Percentiles rank a stretch among this genome's conserved stretches.
These are phyloP conservation scores for Russula dissimulans DNA, from an alignment of 768 basidiomycete genomes.

Conservation along the genomic window DNA sequence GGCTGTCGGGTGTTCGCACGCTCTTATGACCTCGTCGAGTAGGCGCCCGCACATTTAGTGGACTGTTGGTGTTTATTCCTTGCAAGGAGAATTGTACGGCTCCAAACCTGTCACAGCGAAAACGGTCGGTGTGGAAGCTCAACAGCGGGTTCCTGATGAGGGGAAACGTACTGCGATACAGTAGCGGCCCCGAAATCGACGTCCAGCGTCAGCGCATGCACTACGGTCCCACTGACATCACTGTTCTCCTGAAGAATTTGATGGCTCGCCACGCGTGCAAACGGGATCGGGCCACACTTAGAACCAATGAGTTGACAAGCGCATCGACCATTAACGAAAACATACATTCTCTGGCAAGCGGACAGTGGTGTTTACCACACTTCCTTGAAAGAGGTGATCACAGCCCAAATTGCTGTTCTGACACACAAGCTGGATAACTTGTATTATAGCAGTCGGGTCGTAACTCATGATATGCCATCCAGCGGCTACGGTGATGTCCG, in stretches of 20 bases:
- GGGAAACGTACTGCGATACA: neutral
- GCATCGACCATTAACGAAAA: neutral
- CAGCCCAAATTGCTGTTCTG: neutral
- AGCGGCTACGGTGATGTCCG: slow-evolving; percentile 7
- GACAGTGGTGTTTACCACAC: slow-evolving; percentile 17
- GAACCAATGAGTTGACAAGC: neutral
- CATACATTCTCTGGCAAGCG: slow-evolving; percentile 15
- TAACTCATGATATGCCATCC: slow-evolving; percentile 8
- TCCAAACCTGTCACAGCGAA: neutral
- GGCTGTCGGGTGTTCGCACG: neutral
- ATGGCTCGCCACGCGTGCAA: neutral
- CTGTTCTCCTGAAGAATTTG: neutral
- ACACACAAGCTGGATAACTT: slow-evolving; percentile 6
- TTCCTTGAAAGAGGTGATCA: slow-evolving; percentile 17
- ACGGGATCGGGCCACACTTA: neutral
- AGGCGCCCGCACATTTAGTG: too few relatives aligned
- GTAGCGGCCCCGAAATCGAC: neutral
- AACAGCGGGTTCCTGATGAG: neutral
- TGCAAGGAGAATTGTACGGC: neutral
- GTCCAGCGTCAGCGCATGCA: neutral
- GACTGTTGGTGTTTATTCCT: neutral
- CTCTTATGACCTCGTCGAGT: neutral
- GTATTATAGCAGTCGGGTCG: neutral
- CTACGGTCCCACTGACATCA: neutral
- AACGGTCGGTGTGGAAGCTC: neutral